Base-by-base conservation (phyloP, 352 stramenopile species). In the Plasmopara viticola region DNA sequence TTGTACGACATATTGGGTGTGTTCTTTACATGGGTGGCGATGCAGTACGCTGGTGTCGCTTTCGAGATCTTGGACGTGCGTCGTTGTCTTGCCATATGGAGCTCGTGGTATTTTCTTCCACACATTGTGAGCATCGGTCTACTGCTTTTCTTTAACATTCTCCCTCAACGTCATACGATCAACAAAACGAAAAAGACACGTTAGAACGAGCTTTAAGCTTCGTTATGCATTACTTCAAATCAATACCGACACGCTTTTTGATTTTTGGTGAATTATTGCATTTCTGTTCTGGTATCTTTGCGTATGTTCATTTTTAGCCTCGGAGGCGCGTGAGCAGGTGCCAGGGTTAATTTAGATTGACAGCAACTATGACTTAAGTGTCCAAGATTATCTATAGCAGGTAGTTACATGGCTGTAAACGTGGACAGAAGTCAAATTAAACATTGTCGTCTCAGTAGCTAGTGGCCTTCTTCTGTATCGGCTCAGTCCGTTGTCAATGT, bases 11-110 rank as follows among this genome's bases (percentile, higher is more conserved):
- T 90, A 29, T 52, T 47, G 9, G 84, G 84, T n/a, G 56, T 84
- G 40, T 63, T 88, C 37, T 66, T 86, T 30, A 92, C 84, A 57
- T 94, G 84, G 84, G 60, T 89, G 12, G 76, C 74, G 40, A 90
- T 94, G 78, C 81, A 94, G 60, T 94, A 94, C 64, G 76, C 69
- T n/a, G 84, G 81, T 33, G 63, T 92, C 38, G 82, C 84, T 14
- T 94, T 94, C 48, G 81, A 90, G 61, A 89, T 91, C 53, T 60
- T 91, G 15, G 76, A 92, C 37, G 64, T 94, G 51, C 78, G 59
- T 43, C 77, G 84, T 48, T 90, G 78, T 53, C 51, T 91, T 7
- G 64, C 60, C 35, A 86, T 91, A 53, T 94, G 84, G 84, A 66
- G 60, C 31, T 86, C 76, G 25, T 90, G 82, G 77, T 90, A 89